Evolutionary conservation across 495 filamentous ascomycete genomes (phyloP).

Genomic region (Zalerion maritima): DNA sequence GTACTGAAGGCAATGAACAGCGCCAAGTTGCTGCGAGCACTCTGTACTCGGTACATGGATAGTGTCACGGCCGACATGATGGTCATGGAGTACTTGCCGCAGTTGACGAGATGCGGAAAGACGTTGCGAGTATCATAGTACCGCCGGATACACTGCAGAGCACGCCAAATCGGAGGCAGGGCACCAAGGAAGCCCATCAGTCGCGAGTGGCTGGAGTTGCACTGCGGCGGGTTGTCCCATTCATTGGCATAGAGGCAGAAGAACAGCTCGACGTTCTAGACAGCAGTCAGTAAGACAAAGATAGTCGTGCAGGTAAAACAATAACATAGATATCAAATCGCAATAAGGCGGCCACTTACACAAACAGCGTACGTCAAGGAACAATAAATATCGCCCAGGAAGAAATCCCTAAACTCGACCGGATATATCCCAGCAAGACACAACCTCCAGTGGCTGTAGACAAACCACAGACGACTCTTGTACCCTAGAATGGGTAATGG

Average conservation of each 20-base stretch:
- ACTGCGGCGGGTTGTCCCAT: conserved; percentile 57
- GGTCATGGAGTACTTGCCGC: conserved; percentile 78
- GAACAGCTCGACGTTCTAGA: conserved; percentile 75
- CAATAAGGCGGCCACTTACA: conserved; percentile 36
- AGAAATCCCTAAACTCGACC: conserved; percentile 95
- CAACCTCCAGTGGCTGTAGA: conserved; percentile 66
- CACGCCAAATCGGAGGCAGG: conserved; percentile 75
- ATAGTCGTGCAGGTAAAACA: neutral
- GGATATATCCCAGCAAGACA: conserved; percentile 75
- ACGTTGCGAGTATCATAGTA: conserved; percentile 73
- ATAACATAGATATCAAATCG: neutral
- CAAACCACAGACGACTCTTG: conserved; percentile 64
- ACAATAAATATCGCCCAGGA: conserved; percentile 93
- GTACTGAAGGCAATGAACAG: conserved; percentile 67
- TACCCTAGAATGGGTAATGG: conserved; percentile 63
- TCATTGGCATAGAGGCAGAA: conserved; percentile 77
- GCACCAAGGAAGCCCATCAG: conserved; percentile 77
- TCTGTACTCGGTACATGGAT: conserved; percentile 68
- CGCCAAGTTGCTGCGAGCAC: conserved; percentile 32
- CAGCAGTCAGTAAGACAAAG: conserved; percentile 3
- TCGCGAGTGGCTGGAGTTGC: conserved; percentile 75
- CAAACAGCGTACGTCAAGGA: conserved; percentile 81
- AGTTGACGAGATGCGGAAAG: conserved; percentile 88
- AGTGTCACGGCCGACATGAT: conserved; percentile 64
- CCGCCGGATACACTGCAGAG: conserved; percentile 79